A percentile compares a stretch with the other conserved stretches of the same genome.
These are phyloP conservation scores for Ascochyta pisi DNA, from an alignment of 2,329 filamentous ascomycete genomes.

Conservation along the genomic window DNA sequence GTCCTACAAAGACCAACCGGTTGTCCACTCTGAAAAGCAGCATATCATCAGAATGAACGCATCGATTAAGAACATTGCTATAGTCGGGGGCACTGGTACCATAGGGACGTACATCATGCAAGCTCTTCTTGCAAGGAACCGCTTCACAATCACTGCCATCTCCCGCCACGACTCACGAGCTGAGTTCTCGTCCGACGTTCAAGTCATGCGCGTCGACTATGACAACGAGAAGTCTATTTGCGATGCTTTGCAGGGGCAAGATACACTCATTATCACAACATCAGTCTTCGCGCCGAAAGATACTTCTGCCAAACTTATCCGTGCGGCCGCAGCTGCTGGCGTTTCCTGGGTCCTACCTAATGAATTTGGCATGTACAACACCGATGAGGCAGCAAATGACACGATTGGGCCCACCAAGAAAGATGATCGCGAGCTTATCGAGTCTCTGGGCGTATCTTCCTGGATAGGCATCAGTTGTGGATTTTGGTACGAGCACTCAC, in stretches of 20 bases:
- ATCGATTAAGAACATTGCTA: constrained; percentile 45
- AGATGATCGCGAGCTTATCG: constrained; percentile 20
- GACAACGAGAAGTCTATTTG: constrained; percentile 51
- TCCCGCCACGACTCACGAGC: constrained; percentile 55
- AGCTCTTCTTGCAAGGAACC: constrained; percentile 55
- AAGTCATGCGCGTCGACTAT: constrained; percentile 57
- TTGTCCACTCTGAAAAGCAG: no score
- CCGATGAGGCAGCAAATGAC: constrained; percentile 16
- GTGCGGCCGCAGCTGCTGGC: constrained; percentile 46
- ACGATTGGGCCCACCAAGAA: constrained; percentile 17
- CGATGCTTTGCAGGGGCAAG: constrained; percentile 46
- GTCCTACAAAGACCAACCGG: no score
- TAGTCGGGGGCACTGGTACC: constrained; percentile 46
- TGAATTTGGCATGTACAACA: constrained; percentile 45
- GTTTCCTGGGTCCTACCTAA: constrained; percentile 52
- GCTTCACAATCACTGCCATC: constrained; percentile 58
- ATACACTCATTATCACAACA: constrained; percentile 51
- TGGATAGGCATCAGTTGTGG: constrained; percentile 34
- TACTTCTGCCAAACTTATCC: constrained; percentile 41
- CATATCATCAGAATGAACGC: not conserved
- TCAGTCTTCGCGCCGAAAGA: constrained; percentile 35
- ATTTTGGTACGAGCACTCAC: constrained; percentile 50
- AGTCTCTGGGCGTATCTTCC: constrained; percentile 34
- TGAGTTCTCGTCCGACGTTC: constrained; percentile 51
- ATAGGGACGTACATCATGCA: constrained; percentile 42